phyloP scores from a whole-genome alignment of 140 eudicot genomes.

The Erigeron philadelphicus region DNA sequence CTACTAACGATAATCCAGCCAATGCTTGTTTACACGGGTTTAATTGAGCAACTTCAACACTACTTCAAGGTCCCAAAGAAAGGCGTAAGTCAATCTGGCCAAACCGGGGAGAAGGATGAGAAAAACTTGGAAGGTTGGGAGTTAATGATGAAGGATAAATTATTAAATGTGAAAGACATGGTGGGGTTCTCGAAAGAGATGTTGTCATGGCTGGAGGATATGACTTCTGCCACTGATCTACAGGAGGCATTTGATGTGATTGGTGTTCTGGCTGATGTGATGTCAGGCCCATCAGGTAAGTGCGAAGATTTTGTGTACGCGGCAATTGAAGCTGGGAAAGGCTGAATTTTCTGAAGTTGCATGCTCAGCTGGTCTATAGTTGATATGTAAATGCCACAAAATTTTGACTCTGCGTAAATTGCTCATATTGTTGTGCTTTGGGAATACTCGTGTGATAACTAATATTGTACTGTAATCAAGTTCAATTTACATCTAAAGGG shows the following conservation, averaged over 20 bases:
- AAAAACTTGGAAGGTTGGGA: slow-evolving; percentile 75
- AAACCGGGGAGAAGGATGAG: slow-evolving; percentile 38
- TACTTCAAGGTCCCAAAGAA: slow-evolving; percentile 66
- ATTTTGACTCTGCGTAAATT: slow-evolving; percentile 25
- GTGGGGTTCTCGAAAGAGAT: slow-evolving; percentile 83
- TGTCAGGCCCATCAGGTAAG: slow-evolving; percentile 47
- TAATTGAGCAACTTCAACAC: slow-evolving; percentile 88
- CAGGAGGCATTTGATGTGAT: slow-evolving; percentile 91
- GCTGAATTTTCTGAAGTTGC: slow-evolving; percentile 27
- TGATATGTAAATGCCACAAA: slow-evolving; percentile 25
- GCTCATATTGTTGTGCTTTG: slow-evolving; percentile 14
- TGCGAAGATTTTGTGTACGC: slow-evolving; percentile 91
- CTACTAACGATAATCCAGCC: slow-evolving; percentile 60
- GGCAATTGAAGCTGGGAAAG: slow-evolving; percentile 76
- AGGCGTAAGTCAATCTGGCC: slow-evolving; percentile 26
- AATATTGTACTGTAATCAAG: slow-evolving; percentile 1
- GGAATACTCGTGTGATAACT: not conserved
- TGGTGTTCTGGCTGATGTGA: slow-evolving; percentile 69
- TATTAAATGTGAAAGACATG: slow-evolving; percentile 72
- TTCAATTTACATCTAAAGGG: slow-evolving; percentile 18
- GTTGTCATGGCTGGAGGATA: slow-evolving; percentile 79
- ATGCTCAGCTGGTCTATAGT: not conserved
- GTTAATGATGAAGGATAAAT: slow-evolving; percentile 69
- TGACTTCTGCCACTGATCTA: slow-evolving; percentile 56
- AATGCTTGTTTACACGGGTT: slow-evolving; percentile 88